A percentile compares a stretch with the other conserved stretches of the same genome.
These are phyloP conservation scores for Tolypocladium album DNA, from an alignment of 2,329 filamentous ascomycete species.

Conservation along the genomic window DNA sequence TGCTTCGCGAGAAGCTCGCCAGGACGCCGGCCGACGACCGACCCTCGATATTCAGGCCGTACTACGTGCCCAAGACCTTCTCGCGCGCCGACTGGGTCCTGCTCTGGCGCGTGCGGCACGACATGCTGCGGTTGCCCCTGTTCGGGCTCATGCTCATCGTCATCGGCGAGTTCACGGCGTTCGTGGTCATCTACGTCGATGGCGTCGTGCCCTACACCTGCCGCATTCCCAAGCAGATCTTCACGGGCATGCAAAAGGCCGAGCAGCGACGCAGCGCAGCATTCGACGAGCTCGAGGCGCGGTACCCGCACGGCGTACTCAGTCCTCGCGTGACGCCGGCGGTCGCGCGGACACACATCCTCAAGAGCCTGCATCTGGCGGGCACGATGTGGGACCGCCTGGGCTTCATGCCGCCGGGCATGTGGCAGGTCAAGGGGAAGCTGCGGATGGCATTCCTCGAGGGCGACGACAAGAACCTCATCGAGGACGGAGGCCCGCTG, in stretches of 20 bases:
- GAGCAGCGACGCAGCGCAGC: slow-evolving; percentile 40
- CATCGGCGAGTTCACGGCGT: slow-evolving; percentile 77
- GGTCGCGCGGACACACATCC: slow-evolving; percentile 25
- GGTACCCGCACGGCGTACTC: slow-evolving; percentile 22
- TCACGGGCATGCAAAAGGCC: slow-evolving; percentile 40
- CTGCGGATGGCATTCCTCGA: slow-evolving; percentile 52
- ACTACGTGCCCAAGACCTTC: slow-evolving; percentile 21
- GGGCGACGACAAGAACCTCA: slow-evolving; percentile 60
- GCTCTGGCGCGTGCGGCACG: slow-evolving; percentile 54
- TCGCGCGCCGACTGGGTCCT: slow-evolving; percentile 64
- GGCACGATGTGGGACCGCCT: slow-evolving; percentile 38
- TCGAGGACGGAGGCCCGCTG: slow-evolving; percentile 44
- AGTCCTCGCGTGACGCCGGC: slow-evolving; percentile 17
- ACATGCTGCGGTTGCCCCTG: slow-evolving; percentile 65
- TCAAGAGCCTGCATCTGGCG: slow-evolving; percentile 33
- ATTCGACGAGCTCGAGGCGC: slow-evolving; percentile 31
- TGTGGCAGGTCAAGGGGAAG: slow-evolving; percentile 44
- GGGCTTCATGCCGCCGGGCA: slow-evolving; percentile 32
- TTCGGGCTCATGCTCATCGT: slow-evolving; percentile 68
- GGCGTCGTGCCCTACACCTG: slow-evolving; percentile 69
- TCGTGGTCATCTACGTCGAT: slow-evolving; percentile 63
- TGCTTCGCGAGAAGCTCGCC: slow-evolving; percentile 32
- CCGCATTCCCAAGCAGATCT: slow-evolving; percentile 66
- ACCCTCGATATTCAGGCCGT: slow-evolving; percentile 25
- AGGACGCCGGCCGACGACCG: slow-evolving; percentile 43